Conservation (phyloP, 371 early-diverging fungal species). For the Mucor saturninus region DNA sequence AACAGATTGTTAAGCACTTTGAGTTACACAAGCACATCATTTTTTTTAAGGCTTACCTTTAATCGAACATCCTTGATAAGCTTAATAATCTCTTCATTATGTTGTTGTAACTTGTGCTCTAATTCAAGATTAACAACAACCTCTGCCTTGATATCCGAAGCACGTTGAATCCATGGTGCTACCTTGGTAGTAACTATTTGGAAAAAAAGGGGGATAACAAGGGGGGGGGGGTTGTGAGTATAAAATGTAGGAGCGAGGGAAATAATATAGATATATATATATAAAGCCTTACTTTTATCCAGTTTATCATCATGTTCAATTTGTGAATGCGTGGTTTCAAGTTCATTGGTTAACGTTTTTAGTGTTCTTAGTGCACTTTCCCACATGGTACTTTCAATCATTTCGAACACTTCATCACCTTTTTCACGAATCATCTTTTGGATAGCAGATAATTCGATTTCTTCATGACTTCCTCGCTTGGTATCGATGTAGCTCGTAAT, state of each 20-base stretch:
- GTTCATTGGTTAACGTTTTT: constrained; percentile 56
- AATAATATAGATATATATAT: too few species aligned
- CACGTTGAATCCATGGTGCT: constrained; percentile 84
- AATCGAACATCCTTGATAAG: constrained; percentile 74
- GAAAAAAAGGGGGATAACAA: neutral
- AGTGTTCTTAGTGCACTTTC: constrained; percentile 61
- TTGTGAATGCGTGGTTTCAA: constrained; percentile 39
- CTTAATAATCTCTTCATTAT: constrained; percentile 77
- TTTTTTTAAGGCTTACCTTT: constrained; percentile 52
- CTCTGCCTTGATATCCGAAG: constrained; percentile 78
- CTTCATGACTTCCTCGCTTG: constrained; percentile 53
- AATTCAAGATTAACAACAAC: constrained; percentile 79
- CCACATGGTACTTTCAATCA: constrained; percentile 67
- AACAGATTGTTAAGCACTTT: too few species aligned
- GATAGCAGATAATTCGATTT: constrained; percentile 45
- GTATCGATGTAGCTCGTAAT: constrained; percentile 42
- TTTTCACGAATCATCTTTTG: constrained; percentile 56
- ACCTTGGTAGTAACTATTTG: constrained; percentile 52
- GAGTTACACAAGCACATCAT: neutral
- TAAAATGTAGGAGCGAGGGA: too few species aligned
- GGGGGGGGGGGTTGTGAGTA: too few species aligned
- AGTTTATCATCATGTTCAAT: constrained; percentile 56
- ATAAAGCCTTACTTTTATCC: constrained; percentile 43
- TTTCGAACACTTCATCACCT: constrained; percentile 58
- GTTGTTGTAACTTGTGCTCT: constrained; percentile 74